phyloP scores from a whole-genome alignment of 2,329 filamentous ascomycete species.

The Ophiostoma sp. region DNA sequence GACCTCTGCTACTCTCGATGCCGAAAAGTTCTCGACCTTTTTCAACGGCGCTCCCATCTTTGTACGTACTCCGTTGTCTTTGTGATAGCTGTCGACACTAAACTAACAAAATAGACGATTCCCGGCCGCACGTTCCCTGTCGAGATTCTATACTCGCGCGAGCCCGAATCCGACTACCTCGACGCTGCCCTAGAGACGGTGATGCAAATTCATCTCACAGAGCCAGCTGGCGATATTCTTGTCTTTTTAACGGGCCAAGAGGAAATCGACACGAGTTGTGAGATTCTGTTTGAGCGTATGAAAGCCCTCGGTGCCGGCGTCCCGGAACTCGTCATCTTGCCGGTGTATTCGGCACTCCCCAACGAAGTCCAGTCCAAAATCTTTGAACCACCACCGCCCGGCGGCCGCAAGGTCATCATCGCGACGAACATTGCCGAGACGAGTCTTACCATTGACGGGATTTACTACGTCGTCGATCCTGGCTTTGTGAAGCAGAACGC shows the following conservation, averaged over 20 bases:
- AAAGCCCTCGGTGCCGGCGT: conserved; percentile 87
- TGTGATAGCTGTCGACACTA: not conserved
- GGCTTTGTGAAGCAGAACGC: conserved; percentile 98
- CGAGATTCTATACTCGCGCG: conserved; percentile 88
- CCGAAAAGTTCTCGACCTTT: conserved; percentile 94
- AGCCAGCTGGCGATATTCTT: conserved; percentile 89
- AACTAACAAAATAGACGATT: conserved; percentile 52
- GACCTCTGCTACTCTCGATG: conserved; percentile 91
- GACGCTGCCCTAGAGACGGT: conserved; percentile 92
- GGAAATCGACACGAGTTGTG: conserved; percentile 92
- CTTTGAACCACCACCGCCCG: conserved; percentile 85
- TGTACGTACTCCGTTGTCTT: conserved; percentile 14
- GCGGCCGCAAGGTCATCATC: conserved; percentile 88
- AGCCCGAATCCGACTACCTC: conserved; percentile 92
- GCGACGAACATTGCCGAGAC: conserved; percentile 98
- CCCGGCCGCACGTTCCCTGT: conserved; percentile 93
- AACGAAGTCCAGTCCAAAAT: conserved; percentile 91
- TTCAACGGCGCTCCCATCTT: conserved; percentile 97
- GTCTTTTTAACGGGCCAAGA: conserved; percentile 96
- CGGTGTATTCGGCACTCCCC: conserved; percentile 91
- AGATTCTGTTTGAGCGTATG: conserved; percentile 92
- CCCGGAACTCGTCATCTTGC: conserved; percentile 85
- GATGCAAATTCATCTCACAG: conserved; percentile 95
- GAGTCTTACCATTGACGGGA: conserved; percentile 94
- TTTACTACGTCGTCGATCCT: conserved; percentile 95